These are phyloP conservation scores for Lodderomyces orthopsilosis DNA, from an alignment of 1,139 yeast species.

Conservation along the genomic window DNA sequence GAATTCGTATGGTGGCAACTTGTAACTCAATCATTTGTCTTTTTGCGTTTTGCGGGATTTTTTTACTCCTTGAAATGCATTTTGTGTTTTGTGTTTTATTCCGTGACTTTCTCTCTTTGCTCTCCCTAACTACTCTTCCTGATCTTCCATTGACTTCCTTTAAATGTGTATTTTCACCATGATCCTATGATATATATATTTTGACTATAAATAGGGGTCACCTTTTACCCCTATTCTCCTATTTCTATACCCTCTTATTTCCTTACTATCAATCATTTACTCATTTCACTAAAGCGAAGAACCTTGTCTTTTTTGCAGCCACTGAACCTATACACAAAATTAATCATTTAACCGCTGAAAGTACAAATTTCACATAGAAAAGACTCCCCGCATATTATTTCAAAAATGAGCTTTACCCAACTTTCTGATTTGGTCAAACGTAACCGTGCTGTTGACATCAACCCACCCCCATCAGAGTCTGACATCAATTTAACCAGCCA, in stretches of 20 bases:
- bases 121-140: not conserved
- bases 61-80: no score
- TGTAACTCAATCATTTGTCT: no score
- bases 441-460: constrained; percentile 51
- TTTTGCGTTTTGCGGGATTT: constrained; percentile 2
- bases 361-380: no score
- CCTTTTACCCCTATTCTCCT: constrained; percentile 8
- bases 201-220: constrained; percentile 5
- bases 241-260: not conserved
- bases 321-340: not conserved
- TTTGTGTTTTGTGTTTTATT: not conserved
- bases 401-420: not conserved
- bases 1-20: no score
- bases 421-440: constrained; percentile 12
- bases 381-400: no score
- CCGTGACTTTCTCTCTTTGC: not conserved
- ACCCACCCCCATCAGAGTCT: constrained; percentile 38
- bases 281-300: not conserved
- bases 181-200: no score
- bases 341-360: not conserved
- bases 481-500: constrained; percentile 54
- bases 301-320: not conserved
- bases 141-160: not conserved
- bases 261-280: not conserved
- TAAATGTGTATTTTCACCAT: no score